phyloP scores from a whole-genome alignment of 2,329 filamentous ascomycete genomes.

The Aspergillus sp. region DNA sequence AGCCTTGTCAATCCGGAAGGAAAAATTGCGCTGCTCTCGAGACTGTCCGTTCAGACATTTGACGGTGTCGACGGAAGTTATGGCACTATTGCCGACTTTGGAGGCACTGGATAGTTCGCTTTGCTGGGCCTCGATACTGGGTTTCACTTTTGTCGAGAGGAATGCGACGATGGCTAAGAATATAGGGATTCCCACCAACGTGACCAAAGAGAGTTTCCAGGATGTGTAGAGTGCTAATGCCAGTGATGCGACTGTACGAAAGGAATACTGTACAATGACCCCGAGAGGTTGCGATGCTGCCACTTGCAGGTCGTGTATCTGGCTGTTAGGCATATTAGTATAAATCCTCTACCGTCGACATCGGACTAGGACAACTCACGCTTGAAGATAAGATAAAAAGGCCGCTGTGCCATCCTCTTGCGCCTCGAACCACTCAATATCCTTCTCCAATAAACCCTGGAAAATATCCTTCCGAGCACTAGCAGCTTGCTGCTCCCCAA shows the following conservation, averaged over 20 bases:
- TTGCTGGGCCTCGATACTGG: conserved; percentile 62
- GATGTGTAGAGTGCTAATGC: conserved; percentile 67
- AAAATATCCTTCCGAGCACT: conserved; percentile 60
- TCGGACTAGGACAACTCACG: conserved; percentile 45
- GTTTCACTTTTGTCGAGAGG: conserved; percentile 54
- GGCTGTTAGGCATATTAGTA: conserved; percentile 42
- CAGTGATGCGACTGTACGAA: conserved; percentile 59
- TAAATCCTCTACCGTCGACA: neutral
- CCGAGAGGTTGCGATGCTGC: conserved; percentile 75
- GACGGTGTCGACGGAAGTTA: conserved; percentile 71
- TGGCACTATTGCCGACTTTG: conserved; percentile 60
- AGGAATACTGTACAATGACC: conserved; percentile 54
- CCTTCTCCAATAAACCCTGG: conserved; percentile 57
- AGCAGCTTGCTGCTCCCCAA: conserved; percentile 72
- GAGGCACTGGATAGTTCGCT: conserved; percentile 59
- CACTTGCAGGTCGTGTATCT: conserved; percentile 72
- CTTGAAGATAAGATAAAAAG: conserved; percentile 63
- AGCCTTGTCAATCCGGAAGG: conserved; percentile 48
- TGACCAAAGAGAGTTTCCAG: conserved; percentile 75
- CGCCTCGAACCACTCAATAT: conserved; percentile 75
- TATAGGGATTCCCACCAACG: conserved; percentile 64
- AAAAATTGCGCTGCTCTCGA: conserved; percentile 61
- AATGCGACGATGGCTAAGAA: conserved; percentile 53
- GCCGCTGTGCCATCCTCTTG: conserved; percentile 63
- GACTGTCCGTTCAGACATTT: conserved; percentile 75